phyloP scores from a whole-genome alignment of 306 rosid species.

The Nissolia schottii region DNA sequence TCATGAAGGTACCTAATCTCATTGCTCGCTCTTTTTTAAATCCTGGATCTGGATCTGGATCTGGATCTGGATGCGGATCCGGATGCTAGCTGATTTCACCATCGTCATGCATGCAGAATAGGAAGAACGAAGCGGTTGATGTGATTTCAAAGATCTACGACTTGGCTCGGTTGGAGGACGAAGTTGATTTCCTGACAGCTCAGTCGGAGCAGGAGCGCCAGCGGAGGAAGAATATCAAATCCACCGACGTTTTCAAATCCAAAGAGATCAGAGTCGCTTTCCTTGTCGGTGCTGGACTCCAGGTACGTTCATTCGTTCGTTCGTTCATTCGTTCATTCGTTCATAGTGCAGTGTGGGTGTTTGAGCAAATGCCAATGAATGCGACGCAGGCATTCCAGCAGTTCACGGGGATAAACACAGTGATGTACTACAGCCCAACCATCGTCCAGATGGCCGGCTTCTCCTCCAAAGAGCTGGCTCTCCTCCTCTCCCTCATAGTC shows the following conservation, averaged over 20 bases:
- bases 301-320: too few relatives aligned
- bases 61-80: too few relatives aligned
- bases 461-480: constrained; percentile 65
- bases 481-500: constrained; percentile 62
- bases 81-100: too few relatives aligned
- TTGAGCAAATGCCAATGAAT: too few relatives aligned
- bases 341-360: too few relatives aligned
- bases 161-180: constrained; percentile 63
- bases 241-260: constrained; percentile 44
- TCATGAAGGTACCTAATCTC: constrained; percentile 48
- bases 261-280: constrained; percentile 76
- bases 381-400: constrained; percentile 85
- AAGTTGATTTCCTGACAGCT: constrained; percentile 57
- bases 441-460: constrained; percentile 91
- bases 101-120: constrained; percentile 40
- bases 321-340: too few relatives aligned
- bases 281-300: constrained; percentile 78
- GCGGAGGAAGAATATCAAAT: constrained; percentile 30
- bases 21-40: too few relatives aligned
- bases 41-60: too few relatives aligned
- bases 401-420: constrained; percentile 79
- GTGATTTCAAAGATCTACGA: constrained; percentile 76
- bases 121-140: constrained; percentile 54
- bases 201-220: constrained; percentile 56
- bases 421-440: constrained; percentile 94